Evolutionary conservation across 2,329 filamentous ascomycete species (phyloP).

Genomic region (Bipolaris sorokiniana): DNA sequence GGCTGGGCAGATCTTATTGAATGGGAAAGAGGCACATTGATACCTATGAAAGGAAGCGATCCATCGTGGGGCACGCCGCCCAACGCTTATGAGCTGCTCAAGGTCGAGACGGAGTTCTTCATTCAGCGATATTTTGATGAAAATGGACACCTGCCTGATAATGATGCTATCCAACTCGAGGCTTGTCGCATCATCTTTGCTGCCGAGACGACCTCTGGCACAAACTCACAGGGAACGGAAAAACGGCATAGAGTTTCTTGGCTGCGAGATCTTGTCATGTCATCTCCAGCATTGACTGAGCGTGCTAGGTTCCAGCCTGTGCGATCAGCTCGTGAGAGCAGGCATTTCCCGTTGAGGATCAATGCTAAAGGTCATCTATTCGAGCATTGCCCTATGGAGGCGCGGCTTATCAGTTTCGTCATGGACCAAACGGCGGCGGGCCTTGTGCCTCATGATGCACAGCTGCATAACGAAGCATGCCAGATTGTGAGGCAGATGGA

Average conservation of each 20-base stretch:
- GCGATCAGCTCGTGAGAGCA: conserved; percentile 24
- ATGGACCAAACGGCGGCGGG: conserved; percentile 10
- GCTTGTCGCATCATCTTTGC: conserved; percentile 39
- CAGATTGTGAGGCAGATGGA: conserved; percentile 33
- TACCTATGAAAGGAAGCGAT: conserved; percentile 31
- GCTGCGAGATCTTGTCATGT: conserved; percentile 36
- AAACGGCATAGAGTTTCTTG: conserved; percentile 21
- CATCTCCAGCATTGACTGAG: conserved; percentile 22
- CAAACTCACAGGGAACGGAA: not conserved
- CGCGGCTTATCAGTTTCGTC: conserved; percentile 26
- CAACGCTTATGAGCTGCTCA: conserved; percentile 35
- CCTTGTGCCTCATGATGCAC: conserved; percentile 12
- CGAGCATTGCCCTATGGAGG: conserved; percentile 33
- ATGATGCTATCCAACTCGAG: conserved; percentile 33
- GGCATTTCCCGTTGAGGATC: conserved; percentile 20
- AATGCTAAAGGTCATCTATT: conserved; percentile 29
- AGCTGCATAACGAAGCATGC: conserved; percentile 29
- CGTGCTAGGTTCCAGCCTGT: conserved; percentile 31
- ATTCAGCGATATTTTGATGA: conserved; percentile 33
- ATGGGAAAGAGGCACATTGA: conserved; percentile 26
- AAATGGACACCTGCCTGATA: conserved; percentile 24
- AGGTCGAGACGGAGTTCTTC: conserved; percentile 32
- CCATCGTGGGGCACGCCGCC: conserved; percentile 30
- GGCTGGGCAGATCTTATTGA: conserved; percentile 26
- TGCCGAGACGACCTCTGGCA: conserved; percentile 20